These are phyloP conservation scores for Cyphellophora attinorum DNA, from an alignment of 2,329 filamentous ascomycete genomes.

Conservation along the genomic window DNA sequence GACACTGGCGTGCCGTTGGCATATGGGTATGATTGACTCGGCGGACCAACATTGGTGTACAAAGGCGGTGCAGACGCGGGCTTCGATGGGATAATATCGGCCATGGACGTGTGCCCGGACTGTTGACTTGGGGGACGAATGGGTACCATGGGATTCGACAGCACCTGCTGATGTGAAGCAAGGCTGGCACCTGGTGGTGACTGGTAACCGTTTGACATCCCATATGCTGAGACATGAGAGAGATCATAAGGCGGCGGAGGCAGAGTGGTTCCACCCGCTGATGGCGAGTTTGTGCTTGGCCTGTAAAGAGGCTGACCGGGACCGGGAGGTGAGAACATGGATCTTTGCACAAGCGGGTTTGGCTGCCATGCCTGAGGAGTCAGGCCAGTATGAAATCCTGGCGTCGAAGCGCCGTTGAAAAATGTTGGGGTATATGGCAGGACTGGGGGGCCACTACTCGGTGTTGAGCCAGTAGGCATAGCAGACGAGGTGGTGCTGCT, in stretches of 20 bases:
- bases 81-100: slow-evolving; percentile 22
- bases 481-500: slow-evolving; percentile 45
- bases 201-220: slow-evolving; percentile 9
- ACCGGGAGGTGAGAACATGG: slow-evolving; percentile 49
- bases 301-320: slow-evolving; percentile 45
- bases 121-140: slow-evolving; percentile 14
- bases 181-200: slow-evolving; percentile 21
- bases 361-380: slow-evolving; percentile 37
- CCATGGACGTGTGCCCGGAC: slow-evolving; percentile 14
- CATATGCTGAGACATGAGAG: slow-evolving; percentile 6
- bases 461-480: slow-evolving; percentile 30
- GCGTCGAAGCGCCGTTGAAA: slow-evolving; percentile 54
- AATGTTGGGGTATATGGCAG: slow-evolving; percentile 49
- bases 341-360: slow-evolving; percentile 31
- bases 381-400: slow-evolving; percentile 39
- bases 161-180: slow-evolving; percentile 1
- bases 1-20: slow-evolving; percentile 42
- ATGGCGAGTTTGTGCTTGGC: slow-evolving; percentile 48
- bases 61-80: slow-evolving; percentile 49
- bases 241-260: slow-evolving; percentile 60
- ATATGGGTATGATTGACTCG: slow-evolving; percentile 41
- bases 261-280: slow-evolving; percentile 45
- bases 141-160: slow-evolving; percentile 3
- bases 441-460: slow-evolving; percentile 47
- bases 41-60: slow-evolving; percentile 34